phyloP scores from a whole-genome alignment of 768 basidiomycete species.

The Lactarius indigo region DNA sequence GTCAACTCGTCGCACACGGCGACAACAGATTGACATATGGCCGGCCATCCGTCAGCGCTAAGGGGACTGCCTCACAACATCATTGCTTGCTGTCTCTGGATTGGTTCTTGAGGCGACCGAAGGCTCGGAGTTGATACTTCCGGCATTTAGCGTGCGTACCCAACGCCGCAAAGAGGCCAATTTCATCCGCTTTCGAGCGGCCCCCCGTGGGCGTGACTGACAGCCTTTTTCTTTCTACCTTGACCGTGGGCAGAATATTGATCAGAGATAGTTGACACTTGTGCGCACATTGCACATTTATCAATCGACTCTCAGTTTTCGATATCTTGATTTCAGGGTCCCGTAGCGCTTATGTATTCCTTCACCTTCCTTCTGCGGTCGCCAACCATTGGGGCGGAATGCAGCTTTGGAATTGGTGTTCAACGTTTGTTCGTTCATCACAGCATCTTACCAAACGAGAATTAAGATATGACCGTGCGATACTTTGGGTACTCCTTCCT shows the following conservation, averaged over 20 bases:
- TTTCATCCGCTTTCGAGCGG: background rate
- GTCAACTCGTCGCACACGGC: background rate
- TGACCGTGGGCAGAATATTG: background rate
- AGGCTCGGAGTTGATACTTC: background rate
- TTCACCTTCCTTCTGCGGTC: background rate
- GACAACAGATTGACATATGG: slow-evolving; percentile 7
- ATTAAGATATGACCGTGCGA: slow-evolving; percentile 13
- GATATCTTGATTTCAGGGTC: background rate
- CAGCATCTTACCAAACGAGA: slow-evolving; percentile 23
- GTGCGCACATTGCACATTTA: background rate
- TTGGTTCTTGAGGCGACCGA: background rate
- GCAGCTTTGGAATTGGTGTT: background rate
- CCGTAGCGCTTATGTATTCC: background rate
- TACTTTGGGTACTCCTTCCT: background rate
- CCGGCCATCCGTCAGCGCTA: slow-evolving; percentile 5
- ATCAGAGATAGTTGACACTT: background rate
- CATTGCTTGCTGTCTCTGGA: background rate
- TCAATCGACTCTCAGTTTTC: background rate
- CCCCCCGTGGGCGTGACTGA: background rate
- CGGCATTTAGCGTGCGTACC: background rate
- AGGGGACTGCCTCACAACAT: background rate
- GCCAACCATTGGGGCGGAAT: background rate
- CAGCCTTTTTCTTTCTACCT: background rate
- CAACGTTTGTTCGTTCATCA: slow-evolving; percentile 22
- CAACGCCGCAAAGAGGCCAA: background rate